Conservation (phyloP, 78 protist genomes). For the Dictyostelium brefeldianum region DNA sequence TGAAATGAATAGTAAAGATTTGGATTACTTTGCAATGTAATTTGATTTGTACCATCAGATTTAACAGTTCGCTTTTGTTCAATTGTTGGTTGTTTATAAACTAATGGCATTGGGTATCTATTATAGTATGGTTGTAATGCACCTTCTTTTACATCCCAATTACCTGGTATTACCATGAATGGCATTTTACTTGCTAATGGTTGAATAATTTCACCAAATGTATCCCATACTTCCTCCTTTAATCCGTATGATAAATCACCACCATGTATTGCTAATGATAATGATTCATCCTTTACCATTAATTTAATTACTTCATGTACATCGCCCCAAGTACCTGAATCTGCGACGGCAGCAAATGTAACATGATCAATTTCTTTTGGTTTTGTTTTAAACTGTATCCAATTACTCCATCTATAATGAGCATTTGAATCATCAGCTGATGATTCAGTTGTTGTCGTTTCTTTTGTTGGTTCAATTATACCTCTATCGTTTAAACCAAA, state of each 20-base stretch:
- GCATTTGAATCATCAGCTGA: too few relatives aligned
- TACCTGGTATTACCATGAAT: slow-evolving; percentile 62
- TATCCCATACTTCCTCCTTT: slow-evolving; percentile 48
- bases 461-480: too few relatives aligned
- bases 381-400: slow-evolving; percentile 30
- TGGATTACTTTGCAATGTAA: not conserved
- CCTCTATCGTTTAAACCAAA: not conserved
- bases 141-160: slow-evolving; percentile 68
- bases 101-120: slow-evolving; percentile 55
- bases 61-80: not conserved
- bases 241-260: slow-evolving; percentile 70
- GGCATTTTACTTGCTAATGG: slow-evolving; percentile 19
- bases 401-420: slow-evolving; percentile 42
- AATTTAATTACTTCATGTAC: not conserved
- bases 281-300: not conserved
- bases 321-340: slow-evolving; percentile 53
- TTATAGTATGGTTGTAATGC: slow-evolving; percentile 37
- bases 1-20: slow-evolving; percentile 22
- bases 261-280: slow-evolving; percentile 26
- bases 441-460: too few relatives aligned
- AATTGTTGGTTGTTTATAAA: slow-evolving; percentile 23
- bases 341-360: slow-evolving; percentile 58
- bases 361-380: not conserved
- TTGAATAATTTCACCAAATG: slow-evolving; percentile 49
- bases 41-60: not conserved